These are phyloP conservation scores for Candida glucosophila DNA, from an alignment of 1,139 yeast genomes.

Conservation along the genomic window DNA sequence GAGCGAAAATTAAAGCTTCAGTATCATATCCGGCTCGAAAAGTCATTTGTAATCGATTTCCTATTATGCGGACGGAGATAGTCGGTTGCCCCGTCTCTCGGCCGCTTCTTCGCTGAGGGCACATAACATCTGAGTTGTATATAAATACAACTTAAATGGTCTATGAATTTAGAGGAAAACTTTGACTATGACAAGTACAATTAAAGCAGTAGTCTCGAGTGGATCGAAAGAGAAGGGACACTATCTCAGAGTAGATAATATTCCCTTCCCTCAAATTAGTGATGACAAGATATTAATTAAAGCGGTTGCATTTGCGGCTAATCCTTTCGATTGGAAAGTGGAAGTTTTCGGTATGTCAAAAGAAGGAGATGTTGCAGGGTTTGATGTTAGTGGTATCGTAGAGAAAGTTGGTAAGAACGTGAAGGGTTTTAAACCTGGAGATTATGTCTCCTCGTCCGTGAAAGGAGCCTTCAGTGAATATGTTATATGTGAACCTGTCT, in stretches of 20 bases:
- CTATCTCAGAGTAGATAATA: conserved; percentile 16
- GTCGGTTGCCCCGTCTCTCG: no score
- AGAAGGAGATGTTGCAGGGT: conserved; percentile 45
- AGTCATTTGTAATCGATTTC: no score
- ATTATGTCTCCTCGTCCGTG: conserved; percentile 16
- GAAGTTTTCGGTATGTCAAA: conserved; percentile 12
- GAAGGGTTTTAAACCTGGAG: conserved; percentile 44
- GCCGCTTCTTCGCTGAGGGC: no score
- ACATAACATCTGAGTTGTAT: no score
- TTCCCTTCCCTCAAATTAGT: conserved; percentile 28
- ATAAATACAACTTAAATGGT: no score
- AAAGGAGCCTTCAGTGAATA: conserved; percentile 53
- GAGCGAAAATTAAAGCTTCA: no score
- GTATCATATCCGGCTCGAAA: no score
- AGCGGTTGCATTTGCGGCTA: conserved; percentile 52
- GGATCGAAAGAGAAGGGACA: conserved; percentile 13
- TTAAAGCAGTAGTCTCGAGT: conserved; percentile 22
- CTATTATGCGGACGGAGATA: no score
- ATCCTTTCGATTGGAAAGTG: conserved; percentile 76
- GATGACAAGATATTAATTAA: conserved; percentile 43
- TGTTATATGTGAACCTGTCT: conserved; percentile 27
- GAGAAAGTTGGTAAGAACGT: conserved; percentile 49
- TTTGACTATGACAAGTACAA: no score
- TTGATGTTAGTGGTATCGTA: conserved; percentile 56
- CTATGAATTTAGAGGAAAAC: no score